Evolutionary conservation across 441 rosid genomes (phyloP), one percentile per base, ranked within the genome.

Genomic region (Omphalea diandra): DNA sequence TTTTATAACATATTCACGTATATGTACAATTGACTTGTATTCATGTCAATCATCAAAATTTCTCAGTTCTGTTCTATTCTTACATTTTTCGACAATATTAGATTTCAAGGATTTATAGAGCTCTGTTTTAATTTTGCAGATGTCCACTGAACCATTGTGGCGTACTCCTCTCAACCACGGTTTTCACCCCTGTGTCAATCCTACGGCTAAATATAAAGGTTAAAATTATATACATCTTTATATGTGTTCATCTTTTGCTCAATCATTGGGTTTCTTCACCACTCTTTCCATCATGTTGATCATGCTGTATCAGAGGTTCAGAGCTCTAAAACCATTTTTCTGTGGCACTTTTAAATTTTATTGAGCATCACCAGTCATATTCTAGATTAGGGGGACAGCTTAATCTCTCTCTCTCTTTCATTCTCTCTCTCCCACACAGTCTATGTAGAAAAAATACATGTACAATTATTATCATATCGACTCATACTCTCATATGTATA

Each of bases 121-220:
- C 31, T 22, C 36, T 55, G 69, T 74, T 75, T 70, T 40, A 43
- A 63, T 75, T 72, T 47, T 82, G 75, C 82, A 86, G 94, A 72
- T 76, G 43, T 20, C 71, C 22, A 75, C 74, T 73, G 83, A 69
- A 60, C 82, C 79, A 41, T 84, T 92, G 50, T 86, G 94, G 98
- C 83, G 69, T 75, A 76, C 85, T 69, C 84, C 94, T 68, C 84
- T 79, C 56, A 85, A 84, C 79, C 77, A 81, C 73, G 89, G 88
- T 26, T 86, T 94, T 74, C 91, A 73, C 68, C 84, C 91, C 56
- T 94, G 99, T 69, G 69, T 83, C 68, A 88, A 84, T 71, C 90
- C 96, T 62, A 83, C 93, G 31, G 50, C 79, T 63, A 84, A 60
- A 79, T 88, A 84, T 68, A 82, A 76, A 84, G 98, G 98, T 90